Conservation (phyloP, 441 rosid genomes). For the Adansonia grandidieri region DNA sequence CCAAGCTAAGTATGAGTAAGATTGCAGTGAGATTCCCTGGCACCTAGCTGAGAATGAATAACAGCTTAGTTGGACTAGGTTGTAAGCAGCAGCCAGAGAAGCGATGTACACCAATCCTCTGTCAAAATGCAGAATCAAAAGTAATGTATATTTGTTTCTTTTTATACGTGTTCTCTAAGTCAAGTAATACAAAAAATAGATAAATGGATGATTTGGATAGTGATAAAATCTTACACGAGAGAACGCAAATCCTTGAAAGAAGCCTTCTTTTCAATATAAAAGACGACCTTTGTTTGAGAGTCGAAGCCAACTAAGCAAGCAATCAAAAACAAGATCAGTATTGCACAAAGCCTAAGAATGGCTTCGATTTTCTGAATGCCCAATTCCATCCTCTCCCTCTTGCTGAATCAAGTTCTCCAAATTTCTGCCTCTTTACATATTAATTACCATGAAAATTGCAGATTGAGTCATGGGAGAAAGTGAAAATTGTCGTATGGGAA, state of each 20-base stretch:
- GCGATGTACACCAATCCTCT: slow-evolving; percentile 44
- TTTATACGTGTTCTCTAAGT: neutral
- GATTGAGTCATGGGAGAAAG: neutral
- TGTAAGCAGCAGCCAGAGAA: slow-evolving; percentile 45
- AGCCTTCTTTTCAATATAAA: slow-evolving; percentile 32
- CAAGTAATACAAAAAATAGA: neutral
- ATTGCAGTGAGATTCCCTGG: slow-evolving; percentile 18
- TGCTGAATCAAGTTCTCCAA: neutral
- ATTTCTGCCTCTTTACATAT: neutral
- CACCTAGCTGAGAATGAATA: slow-evolving; percentile 25
- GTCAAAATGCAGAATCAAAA: neutral
- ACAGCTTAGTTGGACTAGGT: slow-evolving; percentile 43
- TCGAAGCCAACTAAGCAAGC: slow-evolving; percentile 41
- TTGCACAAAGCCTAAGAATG: slow-evolving; percentile 35
- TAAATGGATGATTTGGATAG: neutral
- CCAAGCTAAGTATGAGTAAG: slow-evolving; percentile 40
- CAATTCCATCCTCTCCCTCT: neutral
- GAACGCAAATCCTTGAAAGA: slow-evolving; percentile 41
- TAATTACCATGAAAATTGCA: neutral
- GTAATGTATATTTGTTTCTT: neutral
- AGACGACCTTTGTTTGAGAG: slow-evolving; percentile 37
- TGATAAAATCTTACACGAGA: slow-evolving; percentile 34
- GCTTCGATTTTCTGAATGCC: slow-evolving; percentile 30
- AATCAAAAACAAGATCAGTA: slow-evolving; percentile 31
- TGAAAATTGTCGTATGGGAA: neutral